These are phyloP conservation scores for Paraphaeosphaeria minitans DNA, from an alignment of 2,329 filamentous ascomycete species.

Conservation along the genomic window DNA sequence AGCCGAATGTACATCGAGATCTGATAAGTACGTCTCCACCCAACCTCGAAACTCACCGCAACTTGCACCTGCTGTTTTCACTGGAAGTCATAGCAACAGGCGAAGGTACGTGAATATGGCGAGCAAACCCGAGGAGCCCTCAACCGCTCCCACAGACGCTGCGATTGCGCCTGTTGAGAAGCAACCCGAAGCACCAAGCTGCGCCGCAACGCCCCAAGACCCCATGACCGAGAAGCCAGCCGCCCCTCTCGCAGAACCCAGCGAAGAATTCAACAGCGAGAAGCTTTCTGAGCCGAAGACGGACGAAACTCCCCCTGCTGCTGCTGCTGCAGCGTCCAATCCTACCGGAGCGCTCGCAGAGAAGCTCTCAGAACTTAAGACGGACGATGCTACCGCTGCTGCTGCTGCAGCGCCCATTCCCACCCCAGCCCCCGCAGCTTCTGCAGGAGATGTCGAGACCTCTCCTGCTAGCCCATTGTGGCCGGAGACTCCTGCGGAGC, in stretches of 20 bases:
- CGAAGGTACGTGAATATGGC: not conserved
- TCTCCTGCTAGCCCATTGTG: constrained; percentile 29
- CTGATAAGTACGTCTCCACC: constrained; percentile 1
- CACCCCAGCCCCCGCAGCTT: constrained; percentile 5
- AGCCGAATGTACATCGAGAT: constrained; percentile 1
- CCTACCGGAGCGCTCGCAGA: constrained; percentile 1
- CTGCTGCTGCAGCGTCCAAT: constrained; percentile 12
- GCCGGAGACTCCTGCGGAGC: constrained; percentile 45
- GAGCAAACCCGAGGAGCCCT: constrained; percentile 12
- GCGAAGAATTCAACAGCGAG: constrained; percentile 22
- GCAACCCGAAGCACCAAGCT: constrained; percentile 5
- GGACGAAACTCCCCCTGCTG: constrained; percentile 19
- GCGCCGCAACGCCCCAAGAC: not conserved
- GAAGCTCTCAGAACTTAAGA: constrained; percentile 18
- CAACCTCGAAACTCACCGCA: constrained; percentile 2
- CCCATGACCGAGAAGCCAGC: constrained; percentile 21
- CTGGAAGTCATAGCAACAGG: not conserved
- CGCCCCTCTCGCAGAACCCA: constrained; percentile 22
- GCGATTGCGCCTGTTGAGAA: constrained; percentile 16
- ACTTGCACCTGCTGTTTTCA: not conserved
- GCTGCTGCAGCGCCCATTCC: constrained; percentile 12
- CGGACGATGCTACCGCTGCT: constrained; percentile 18
- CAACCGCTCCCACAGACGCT: not conserved
- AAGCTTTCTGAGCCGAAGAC: constrained; percentile 15
- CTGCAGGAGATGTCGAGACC: constrained; percentile 9